Conservation (phyloP, 2,329 filamentous ascomycete species). For the Phaeoacremonium minimum region DNA sequence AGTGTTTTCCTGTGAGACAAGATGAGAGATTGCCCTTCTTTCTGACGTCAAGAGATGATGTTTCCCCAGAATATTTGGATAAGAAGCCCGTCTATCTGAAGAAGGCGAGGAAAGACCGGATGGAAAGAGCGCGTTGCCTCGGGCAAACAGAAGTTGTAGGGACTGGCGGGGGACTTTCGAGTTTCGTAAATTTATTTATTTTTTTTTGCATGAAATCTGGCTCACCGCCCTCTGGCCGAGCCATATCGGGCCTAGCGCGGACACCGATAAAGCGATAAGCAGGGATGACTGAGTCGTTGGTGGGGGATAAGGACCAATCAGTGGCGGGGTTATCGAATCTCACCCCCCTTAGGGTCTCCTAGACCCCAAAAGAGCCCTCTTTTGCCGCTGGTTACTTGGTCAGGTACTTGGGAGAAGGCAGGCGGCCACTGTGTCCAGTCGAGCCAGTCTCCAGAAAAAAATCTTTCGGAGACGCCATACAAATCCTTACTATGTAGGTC, state of each 20-base stretch:
- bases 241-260: conserved; percentile 13
- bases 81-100: too few species aligned
- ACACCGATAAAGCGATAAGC: conserved; percentile 22
- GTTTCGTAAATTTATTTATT: conserved; percentile 1
- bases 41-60: too few species aligned
- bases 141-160: conserved; percentile 4
- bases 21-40: too few species aligned
- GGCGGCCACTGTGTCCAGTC: conserved; percentile 12
- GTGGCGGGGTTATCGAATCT: conserved; percentile 19
- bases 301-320: conserved; percentile 16
- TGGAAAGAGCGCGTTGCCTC: conserved; percentile 5
- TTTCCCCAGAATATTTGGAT: too few species aligned
- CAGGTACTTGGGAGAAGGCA: conserved; percentile 8
- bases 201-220: conserved; percentile 14
- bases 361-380: too few species aligned
- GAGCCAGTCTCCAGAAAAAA: conserved; percentile 4
- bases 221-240: conserved; percentile 19
- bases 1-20: too few species aligned
- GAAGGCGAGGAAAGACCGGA: neutral
- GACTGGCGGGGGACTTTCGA: neutral
- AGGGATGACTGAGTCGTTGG: conserved; percentile 11
- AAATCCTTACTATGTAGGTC: too few species aligned
- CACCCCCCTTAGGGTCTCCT: too few species aligned
- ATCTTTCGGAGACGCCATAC: conserved; percentile 19
- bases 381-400: conserved; percentile 9